These are phyloP conservation scores for Anacardium occidentale DNA, from an alignment of 345 rosid species.

Conservation along the genomic window DNA sequence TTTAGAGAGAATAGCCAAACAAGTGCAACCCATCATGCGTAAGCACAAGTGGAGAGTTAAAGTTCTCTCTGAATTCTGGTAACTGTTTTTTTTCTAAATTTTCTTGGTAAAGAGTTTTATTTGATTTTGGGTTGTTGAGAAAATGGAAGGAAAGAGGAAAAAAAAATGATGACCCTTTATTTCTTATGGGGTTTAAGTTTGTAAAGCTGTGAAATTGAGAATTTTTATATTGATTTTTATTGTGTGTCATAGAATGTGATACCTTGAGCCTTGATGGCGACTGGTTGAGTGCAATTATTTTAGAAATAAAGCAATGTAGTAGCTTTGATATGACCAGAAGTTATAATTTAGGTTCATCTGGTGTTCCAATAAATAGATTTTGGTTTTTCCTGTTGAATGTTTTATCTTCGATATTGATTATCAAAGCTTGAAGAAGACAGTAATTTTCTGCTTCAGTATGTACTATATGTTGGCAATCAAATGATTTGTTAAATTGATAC, in stretches of 20 bases:
- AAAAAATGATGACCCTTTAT: background rate
- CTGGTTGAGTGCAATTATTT: background rate
- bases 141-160: background rate
- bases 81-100: background rate
- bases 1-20: constrained; percentile 63
- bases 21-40: constrained; percentile 62
- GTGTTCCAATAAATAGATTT: background rate
- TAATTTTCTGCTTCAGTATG: background rate
- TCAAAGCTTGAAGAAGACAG: background rate
- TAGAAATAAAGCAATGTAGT: background rate
- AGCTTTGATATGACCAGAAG: background rate
- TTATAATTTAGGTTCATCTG: background rate
- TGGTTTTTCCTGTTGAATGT: background rate
- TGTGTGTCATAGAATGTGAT: background rate
- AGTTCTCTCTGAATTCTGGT: constrained; percentile 50
- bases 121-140: background rate
- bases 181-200: background rate
- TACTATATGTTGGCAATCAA: background rate
- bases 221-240: background rate
- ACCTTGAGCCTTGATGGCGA: background rate
- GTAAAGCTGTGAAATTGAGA: background rate
- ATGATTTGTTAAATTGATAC: background rate
- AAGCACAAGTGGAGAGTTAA: constrained; percentile 55
- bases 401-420: background rate
- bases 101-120: background rate